Percentiles rank a stretch among this genome's conserved stretches.
These are phyloP conservation scores for Tuber brumale DNA, from an alignment of 495 filamentous ascomycete species.

Conservation along the genomic window DNA sequence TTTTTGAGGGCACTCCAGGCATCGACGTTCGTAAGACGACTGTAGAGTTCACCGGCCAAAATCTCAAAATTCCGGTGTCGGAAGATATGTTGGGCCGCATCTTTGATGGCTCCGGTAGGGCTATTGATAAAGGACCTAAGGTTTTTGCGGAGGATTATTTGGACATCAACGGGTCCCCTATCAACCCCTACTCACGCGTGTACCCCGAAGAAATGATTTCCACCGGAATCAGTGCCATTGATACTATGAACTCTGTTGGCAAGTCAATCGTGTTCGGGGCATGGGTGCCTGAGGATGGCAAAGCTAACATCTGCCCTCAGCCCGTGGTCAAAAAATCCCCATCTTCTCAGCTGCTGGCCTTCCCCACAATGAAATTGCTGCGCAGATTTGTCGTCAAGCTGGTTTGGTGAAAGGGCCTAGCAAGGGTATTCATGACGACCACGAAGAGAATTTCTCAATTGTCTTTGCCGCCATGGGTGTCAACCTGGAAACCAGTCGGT, in stretches of 20 bases:
- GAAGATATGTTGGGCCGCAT: constrained; percentile 99
- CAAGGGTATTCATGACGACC: constrained; percentile 92
- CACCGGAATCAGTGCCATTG: constrained; percentile 98
- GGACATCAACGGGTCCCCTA: constrained; percentile 98
- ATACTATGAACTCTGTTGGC: constrained; percentile 99
- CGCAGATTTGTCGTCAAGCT: constrained; percentile 94
- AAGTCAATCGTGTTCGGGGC: constrained; percentile 13
- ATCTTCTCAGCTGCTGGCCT: constrained; percentile 99
- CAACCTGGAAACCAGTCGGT: constrained; percentile 96
- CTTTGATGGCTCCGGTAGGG: constrained; percentile 94
- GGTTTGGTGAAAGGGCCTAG: constrained; percentile 75
- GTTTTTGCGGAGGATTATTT: constrained; percentile 96
- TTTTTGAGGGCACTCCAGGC: constrained; percentile 95
- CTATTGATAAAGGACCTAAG: constrained; percentile 98
- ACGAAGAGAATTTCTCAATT: constrained; percentile 99
- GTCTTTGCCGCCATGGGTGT: constrained; percentile 99
- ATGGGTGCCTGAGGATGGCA: constrained; percentile 7
- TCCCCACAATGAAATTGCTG: constrained; percentile 98
- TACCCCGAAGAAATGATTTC: constrained; percentile 99
- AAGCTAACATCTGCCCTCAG: constrained; percentile 19
- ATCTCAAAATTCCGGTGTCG: constrained; percentile 94
- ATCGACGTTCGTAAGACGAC: constrained; percentile 99
- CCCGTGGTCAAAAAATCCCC: constrained; percentile 98
- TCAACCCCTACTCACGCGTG: constrained; percentile 96
- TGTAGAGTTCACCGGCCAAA: constrained; percentile 95